Evolutionary conservation across 75 land plant genomes (phyloP).

Genomic region (Cupressus sempervirens): DNA sequence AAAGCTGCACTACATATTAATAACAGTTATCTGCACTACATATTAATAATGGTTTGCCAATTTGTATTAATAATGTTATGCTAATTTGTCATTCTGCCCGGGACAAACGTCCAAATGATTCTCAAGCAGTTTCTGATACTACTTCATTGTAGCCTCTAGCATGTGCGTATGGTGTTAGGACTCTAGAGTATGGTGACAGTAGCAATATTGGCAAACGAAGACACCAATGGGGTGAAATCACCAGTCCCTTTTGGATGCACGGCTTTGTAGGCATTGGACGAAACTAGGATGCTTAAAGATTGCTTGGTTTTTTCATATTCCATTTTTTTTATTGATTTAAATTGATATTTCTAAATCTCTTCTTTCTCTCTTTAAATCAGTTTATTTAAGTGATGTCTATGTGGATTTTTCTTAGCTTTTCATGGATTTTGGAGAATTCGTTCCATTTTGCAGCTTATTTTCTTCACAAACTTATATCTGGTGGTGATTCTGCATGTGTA

Average conservation of each 20-base stretch:
- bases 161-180: neutral
- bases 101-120: neutral
- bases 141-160: neutral
- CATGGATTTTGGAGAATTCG: neutral
- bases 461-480: neutral
- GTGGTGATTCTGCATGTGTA: neutral
- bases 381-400: neutral
- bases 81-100: neutral
- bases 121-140: neutral
- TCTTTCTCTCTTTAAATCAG: too few species aligned
- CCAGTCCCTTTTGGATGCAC: neutral
- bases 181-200: neutral
- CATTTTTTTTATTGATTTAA: neutral
- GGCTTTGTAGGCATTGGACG: neutral
- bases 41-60: neutral
- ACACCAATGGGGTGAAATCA: neutral
- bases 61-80: neutral
- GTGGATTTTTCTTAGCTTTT: neutral
- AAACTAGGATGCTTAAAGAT: neutral
- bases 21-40: neutral
- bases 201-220: neutral
- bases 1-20: neutral
- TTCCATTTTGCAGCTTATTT: neutral
- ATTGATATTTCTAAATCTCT: neutral
- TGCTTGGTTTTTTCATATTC: neutral